These are phyloP conservation scores for Glebionis coronaria DNA, from an alignment of 129 eudicot species.

Conservation along the genomic window DNA sequence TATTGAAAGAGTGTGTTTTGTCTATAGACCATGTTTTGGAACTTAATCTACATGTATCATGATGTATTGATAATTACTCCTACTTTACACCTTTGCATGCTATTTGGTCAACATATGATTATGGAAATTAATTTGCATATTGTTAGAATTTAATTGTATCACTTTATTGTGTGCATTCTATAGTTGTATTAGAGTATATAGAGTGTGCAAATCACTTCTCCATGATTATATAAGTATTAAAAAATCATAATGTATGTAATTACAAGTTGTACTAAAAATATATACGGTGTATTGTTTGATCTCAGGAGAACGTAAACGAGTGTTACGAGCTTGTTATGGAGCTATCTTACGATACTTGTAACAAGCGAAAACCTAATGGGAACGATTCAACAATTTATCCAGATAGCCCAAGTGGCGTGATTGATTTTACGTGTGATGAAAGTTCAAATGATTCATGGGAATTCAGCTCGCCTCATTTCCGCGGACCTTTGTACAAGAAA, in stretches of 20 bases:
- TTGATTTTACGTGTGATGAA: constrained; percentile 48
- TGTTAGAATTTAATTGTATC: too few species aligned
- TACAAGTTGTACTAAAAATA: background rate
- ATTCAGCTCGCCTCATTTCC: background rate
- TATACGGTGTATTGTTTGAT: background rate
- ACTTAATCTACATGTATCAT: constrained; percentile 16
- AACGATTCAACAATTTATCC: constrained; percentile 16
- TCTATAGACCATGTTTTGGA: constrained; percentile 3
- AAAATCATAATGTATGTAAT: background rate
- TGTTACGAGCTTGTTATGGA: constrained; percentile 49
- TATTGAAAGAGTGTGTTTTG: constrained; percentile 24
- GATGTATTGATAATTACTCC: background rate
- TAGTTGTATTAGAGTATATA: too few species aligned
- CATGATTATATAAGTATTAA: background rate
- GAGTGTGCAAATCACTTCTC: too few species aligned
- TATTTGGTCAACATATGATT: constrained; percentile 13
- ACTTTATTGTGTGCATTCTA: too few species aligned
- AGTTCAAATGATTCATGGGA: constrained; percentile 38
- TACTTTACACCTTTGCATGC: background rate
- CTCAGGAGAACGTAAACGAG: constrained; percentile 50
- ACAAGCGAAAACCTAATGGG: constrained; percentile 37
- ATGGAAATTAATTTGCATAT: too few species aligned
- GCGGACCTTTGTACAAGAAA: constrained; percentile 27
- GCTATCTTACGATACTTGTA: constrained; percentile 7
- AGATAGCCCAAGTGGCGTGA: constrained; percentile 54